Evolutionary conservation across 306 rosid genomes (phyloP).

Genomic region (Vachellia collinsii): DNA sequence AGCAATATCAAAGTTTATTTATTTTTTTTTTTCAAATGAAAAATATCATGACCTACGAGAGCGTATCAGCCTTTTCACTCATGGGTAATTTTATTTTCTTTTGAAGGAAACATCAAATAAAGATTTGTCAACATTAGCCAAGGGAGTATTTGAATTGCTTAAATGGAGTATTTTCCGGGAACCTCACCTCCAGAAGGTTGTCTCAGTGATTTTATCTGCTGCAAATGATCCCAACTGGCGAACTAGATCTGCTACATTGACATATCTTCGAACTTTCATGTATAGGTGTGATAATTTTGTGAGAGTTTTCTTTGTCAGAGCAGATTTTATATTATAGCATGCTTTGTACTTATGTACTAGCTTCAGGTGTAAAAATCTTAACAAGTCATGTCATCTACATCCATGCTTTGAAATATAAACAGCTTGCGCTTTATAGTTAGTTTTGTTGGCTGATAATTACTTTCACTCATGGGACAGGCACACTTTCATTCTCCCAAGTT

Average conservation of each 20-base stretch:
- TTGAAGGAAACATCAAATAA: conserved; percentile 94
- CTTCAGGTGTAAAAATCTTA: conserved; percentile 14
- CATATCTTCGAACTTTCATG: conserved; percentile 93
- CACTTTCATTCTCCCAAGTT: conserved; percentile 75
- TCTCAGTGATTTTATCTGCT: conserved; percentile 83
- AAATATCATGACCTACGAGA: conserved; percentile 8
- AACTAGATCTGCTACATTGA: conserved; percentile 89
- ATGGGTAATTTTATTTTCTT: conserved; percentile 42
- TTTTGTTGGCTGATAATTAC: conserved; percentile 27
- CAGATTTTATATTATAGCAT: conserved; percentile 26
- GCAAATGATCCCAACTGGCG: conserved; percentile 94
- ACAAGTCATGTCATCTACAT: conserved; percentile 16
- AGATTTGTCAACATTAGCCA: conserved; percentile 93
- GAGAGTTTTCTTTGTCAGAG: conserved; percentile 34
- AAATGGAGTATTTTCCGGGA: conserved; percentile 93
- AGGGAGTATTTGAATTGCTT: conserved; percentile 85
- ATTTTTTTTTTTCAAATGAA: neutral
- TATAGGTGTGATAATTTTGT: conserved; percentile 68
- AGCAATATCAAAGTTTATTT: neutral
- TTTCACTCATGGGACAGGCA: conserved; percentile 66
- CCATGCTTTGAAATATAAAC: conserved; percentile 23
- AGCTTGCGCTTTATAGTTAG: neutral
- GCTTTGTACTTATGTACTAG: conserved; percentile 28
- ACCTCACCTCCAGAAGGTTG: conserved; percentile 78
- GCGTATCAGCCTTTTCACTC: conserved; percentile 32